Conservation (phyloP, 2,329 filamentous ascomycete species). For the Hymenoscyphus fraxineus region DNA sequence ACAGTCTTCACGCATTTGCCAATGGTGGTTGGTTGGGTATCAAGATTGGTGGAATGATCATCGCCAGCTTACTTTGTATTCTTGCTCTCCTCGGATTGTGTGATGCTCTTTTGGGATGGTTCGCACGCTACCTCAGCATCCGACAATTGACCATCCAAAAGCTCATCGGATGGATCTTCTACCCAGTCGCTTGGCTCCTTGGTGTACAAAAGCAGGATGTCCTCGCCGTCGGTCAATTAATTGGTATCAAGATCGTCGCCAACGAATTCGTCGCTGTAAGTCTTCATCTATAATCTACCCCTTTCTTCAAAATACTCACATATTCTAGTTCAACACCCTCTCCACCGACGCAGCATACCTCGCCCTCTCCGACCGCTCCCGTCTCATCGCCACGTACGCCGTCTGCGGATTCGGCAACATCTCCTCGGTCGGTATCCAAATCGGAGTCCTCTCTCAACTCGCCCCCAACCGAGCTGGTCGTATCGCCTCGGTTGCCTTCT, state of each 20-base stretch:
- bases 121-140: slow-evolving; percentile 74
- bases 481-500: slow-evolving; percentile 71
- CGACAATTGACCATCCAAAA: slow-evolving; percentile 70
- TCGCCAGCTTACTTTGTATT: slow-evolving; percentile 76
- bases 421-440: slow-evolving; percentile 82
- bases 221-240: slow-evolving; percentile 70
- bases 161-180: slow-evolving; percentile 73
- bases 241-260: slow-evolving; percentile 80
- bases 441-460: slow-evolving; percentile 80
- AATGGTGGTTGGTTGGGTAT: slow-evolving; percentile 82
- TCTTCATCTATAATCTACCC: background rate
- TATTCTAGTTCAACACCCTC: slow-evolving; percentile 41
- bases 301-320: background rate
- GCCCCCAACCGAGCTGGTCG: slow-evolving; percentile 71
- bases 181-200: slow-evolving; percentile 75
- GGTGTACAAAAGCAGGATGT: slow-evolving; percentile 68
- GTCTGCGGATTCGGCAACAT: slow-evolving; percentile 84
- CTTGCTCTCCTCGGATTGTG: slow-evolving; percentile 71
- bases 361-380: slow-evolving; percentile 63
- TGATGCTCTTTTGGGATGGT: slow-evolving; percentile 79
- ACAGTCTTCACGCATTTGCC: slow-evolving; percentile 79
- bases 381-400: slow-evolving; percentile 80
- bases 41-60: slow-evolving; percentile 81
- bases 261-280: slow-evolving; percentile 36
- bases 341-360: slow-evolving; percentile 49